phyloP scores from a whole-genome alignment of 768 basidiomycete species.

The Boletellus ananas region DNA sequence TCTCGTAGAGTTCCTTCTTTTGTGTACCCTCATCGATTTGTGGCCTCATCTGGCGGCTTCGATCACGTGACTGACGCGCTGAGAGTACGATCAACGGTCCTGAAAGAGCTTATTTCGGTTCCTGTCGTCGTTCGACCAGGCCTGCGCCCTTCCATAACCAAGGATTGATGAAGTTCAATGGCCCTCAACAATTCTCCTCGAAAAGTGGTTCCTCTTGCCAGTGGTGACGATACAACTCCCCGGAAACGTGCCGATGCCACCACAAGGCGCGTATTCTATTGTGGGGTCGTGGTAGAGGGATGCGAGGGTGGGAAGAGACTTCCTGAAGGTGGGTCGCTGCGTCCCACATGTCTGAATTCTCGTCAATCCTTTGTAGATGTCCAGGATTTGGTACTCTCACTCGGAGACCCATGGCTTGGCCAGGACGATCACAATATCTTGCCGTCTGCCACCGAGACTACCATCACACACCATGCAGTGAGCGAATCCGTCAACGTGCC shows the following conservation, averaged over 20 bases:
- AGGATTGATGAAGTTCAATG: constrained; percentile 40
- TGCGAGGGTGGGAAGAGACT: constrained; percentile 67
- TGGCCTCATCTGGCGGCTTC: constrained; percentile 9
- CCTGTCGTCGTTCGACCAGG: neutral
- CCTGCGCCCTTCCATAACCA: neutral
- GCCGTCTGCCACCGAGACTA: constrained; percentile 37
- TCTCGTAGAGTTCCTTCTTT: constrained; percentile 6
- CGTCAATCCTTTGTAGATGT: constrained; percentile 49
- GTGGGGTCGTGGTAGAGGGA: constrained; percentile 86
- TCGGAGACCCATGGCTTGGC: constrained; percentile 63
- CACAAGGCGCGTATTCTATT: constrained; percentile 84
- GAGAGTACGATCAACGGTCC: neutral
- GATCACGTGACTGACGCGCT: constrained; percentile 28
- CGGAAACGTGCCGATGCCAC: constrained; percentile 37
- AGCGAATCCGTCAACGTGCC: constrained; percentile 24
- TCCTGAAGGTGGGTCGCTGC: constrained; percentile 51
- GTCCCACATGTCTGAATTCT: constrained; percentile 1
- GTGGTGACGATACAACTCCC: constrained; percentile 55
- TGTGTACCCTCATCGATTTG: constrained; percentile 6
- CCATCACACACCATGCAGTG: constrained; percentile 41
- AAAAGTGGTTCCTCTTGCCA: constrained; percentile 70
- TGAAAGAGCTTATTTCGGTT: neutral
- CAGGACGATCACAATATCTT: constrained; percentile 48
- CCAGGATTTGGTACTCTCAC: constrained; percentile 71
- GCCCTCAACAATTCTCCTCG: constrained; percentile 66